These are phyloP conservation scores for Candida montana DNA, from an alignment of 805 yeast species.

Conservation along the genomic window DNA sequence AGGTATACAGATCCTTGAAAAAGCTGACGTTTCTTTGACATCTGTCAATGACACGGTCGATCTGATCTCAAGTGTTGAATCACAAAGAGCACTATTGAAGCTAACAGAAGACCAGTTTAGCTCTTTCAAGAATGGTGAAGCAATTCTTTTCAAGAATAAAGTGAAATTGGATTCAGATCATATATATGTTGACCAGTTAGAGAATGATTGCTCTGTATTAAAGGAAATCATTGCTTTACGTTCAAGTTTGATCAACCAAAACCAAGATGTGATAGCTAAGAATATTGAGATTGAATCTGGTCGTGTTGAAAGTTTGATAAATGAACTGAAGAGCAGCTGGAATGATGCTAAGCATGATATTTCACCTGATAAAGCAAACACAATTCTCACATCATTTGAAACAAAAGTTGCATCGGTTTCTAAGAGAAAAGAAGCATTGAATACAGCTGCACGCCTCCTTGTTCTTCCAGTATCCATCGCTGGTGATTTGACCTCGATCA, in stretches of 20 bases:
- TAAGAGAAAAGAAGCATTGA: conserved; percentile 9
- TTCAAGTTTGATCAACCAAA: conserved; percentile 33
- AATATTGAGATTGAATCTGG: conserved; percentile 36
- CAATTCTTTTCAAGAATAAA: conserved; percentile 36
- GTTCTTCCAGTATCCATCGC: conserved; percentile 27
- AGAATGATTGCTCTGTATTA: conserved; percentile 40
- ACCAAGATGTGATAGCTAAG: conserved; percentile 37
- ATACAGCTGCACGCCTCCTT: conserved; percentile 31
- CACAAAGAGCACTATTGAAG: conserved; percentile 14
- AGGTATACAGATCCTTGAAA: conserved; percentile 35
- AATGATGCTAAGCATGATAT: conserved; percentile 36
- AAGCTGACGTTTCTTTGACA: conserved; percentile 28
- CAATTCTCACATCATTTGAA: conserved; percentile 24
- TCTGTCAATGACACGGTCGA: conserved; percentile 34
- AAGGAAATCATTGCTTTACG: conserved; percentile 33
- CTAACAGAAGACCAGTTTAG: conserved; percentile 4
- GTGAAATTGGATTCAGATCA: conserved; percentile 47
- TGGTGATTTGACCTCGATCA: conserved; percentile 27
- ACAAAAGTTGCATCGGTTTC: conserved; percentile 23
- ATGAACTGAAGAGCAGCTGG: conserved; percentile 41
- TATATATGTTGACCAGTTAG: conserved; percentile 60
- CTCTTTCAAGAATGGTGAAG: conserved; percentile 28
- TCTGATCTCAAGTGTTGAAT: conserved; percentile 35
- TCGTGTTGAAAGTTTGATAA: conserved; percentile 30
- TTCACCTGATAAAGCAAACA: conserved; percentile 40